A percentile compares a stretch with the other conserved stretches of the same genome.
Conservation (phyloP, 345 rosid genomes). For the Brassica incana region DNA sequence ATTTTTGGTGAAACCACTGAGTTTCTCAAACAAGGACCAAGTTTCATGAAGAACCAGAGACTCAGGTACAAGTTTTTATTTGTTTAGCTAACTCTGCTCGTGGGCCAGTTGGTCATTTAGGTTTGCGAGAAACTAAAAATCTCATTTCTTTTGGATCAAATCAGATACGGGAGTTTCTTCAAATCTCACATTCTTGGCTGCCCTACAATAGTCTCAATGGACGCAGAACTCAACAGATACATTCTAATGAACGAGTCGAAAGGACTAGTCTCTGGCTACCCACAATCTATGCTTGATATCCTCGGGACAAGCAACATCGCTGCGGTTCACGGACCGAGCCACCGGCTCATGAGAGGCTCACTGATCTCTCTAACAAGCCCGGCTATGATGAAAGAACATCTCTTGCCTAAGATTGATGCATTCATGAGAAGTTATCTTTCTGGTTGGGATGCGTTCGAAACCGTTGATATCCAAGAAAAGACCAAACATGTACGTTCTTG, state of each 20-base stretch:
- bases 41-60: constrained; percentile 87
- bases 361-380: constrained; percentile 70
- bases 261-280: constrained; percentile 95
- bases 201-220: constrained; percentile 96
- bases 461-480: constrained; percentile 74
- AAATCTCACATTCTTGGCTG: constrained; percentile 92
- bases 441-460: constrained; percentile 54
- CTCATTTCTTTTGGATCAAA: background rate
- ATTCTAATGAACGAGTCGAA: constrained; percentile 84
- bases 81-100: background rate
- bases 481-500: constrained; percentile 69
- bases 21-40: constrained; percentile 92
- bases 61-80: constrained; percentile 49
- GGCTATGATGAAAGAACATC: constrained; percentile 68
- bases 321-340: constrained; percentile 89
- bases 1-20: constrained; percentile 95
- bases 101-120: background rate
- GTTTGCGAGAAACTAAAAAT: background rate
- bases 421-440: constrained; percentile 83
- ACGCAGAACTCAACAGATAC: constrained; percentile 83
- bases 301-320: constrained; percentile 91
- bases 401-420: constrained; percentile 75
- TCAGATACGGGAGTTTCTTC: constrained; percentile 83
- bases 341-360: constrained; percentile 87
- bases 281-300: constrained; percentile 92